These are phyloP conservation scores for Aspergillus leporis DNA, from an alignment of 495 filamentous ascomycete genomes.

Conservation along the genomic window DNA sequence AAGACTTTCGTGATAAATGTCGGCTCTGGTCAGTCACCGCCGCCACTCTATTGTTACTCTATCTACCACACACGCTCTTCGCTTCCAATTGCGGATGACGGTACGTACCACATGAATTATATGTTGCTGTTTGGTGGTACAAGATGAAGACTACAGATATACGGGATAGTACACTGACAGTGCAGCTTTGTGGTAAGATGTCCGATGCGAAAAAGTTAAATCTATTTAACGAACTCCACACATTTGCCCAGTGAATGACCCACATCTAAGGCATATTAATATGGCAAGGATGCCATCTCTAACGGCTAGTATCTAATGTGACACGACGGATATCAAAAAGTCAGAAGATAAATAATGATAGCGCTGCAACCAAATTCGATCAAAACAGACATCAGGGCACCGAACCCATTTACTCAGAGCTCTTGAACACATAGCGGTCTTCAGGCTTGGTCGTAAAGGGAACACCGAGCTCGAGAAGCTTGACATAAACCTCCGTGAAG, in stretches of 20 bases:
- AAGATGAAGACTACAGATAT: background rate
- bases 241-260: background rate
- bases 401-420: conserved; percentile 43
- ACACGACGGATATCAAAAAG: conserved; percentile 38
- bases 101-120: background rate
- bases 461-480: conserved; percentile 92
- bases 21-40: background rate
- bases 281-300: conserved; percentile 9
- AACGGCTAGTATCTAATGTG: conserved; percentile 10
- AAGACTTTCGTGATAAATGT: background rate
- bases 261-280: background rate
- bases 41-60: background rate
- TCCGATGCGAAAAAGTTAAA: background rate
- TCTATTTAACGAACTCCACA: background rate
- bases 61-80: background rate
- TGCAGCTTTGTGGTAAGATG: background rate
- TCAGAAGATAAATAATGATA: conserved; percentile 12
- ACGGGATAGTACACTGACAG: background rate
- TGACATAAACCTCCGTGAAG: conserved; percentile 74
- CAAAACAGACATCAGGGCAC: conserved; percentile 1
- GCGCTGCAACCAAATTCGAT: conserved; percentile 12
- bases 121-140: background rate
- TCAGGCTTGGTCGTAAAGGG: conserved; percentile 74
- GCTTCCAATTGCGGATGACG: background rate
- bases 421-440: conserved; percentile 74